Evolutionary conservation across 2,329 filamentous ascomycete genomes (phyloP).

Genomic region (Cryphonectria japonica): DNA sequence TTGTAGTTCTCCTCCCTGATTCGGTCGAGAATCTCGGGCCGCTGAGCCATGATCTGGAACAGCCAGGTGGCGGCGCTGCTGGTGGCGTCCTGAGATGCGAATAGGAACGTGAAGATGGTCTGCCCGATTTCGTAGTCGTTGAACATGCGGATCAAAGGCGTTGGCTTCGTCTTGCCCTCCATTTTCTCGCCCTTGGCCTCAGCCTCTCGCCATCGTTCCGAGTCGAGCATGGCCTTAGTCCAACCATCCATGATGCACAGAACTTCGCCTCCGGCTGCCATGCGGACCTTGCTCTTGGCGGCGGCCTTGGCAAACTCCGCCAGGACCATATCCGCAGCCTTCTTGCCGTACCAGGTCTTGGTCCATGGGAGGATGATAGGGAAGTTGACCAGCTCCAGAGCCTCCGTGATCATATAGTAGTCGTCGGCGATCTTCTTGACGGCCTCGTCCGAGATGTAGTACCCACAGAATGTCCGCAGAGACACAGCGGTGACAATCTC

Average conservation of each 20-base stretch:
- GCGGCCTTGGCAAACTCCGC: slow-evolving; percentile 89
- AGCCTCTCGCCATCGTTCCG: slow-evolving; percentile 78
- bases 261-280: slow-evolving; percentile 84
- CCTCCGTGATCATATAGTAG: slow-evolving; percentile 95
- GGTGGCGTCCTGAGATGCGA: slow-evolving; percentile 96
- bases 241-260: slow-evolving; percentile 96
- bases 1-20: slow-evolving; percentile 88
- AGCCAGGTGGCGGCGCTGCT: slow-evolving; percentile 93
- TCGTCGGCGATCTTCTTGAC: slow-evolving; percentile 95
- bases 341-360: slow-evolving; percentile 97
- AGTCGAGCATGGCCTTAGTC: slow-evolving; percentile 87
- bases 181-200: slow-evolving; percentile 71
- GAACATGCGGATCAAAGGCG: slow-evolving; percentile 82
- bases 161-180: slow-evolving; percentile 77
- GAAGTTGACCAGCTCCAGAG: slow-evolving; percentile 97
- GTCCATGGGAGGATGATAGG: slow-evolving; percentile 95
- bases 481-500: slow-evolving; percentile 95
- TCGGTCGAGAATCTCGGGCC: slow-evolving; percentile 88
- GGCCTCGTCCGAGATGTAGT: slow-evolving; percentile 89
- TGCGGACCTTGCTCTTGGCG: slow-evolving; percentile 89
- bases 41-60: slow-evolving; percentile 91
- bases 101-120: slow-evolving; percentile 94
- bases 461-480: slow-evolving; percentile 93
- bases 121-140: slow-evolving; percentile 89
- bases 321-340: slow-evolving; percentile 89